Base-by-base conservation (phyloP, 164 flowering plant genomes). In the Echeveria elegans region DNA sequence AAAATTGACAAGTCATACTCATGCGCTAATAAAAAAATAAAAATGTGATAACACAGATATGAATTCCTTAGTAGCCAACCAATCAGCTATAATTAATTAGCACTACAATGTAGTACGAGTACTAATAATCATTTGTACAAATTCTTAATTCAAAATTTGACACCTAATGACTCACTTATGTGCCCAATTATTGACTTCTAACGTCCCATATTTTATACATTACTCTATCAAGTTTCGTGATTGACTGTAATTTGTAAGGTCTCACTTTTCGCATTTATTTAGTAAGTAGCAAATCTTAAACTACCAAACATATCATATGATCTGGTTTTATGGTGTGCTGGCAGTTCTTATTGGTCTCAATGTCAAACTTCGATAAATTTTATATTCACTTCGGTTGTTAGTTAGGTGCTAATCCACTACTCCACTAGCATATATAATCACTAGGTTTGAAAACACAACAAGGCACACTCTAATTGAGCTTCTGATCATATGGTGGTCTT, bases 351-450 rank as follows among this genome's bases (percentile, higher is more conserved):
- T 29, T 56, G 61, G 61, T 56, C 61, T 56, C 61, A 2, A n/a
- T 10, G 61, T 56, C 61, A 56, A 28, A 32, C 61, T 56, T 56
- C 32, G 15, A 15, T 26, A 26, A 15, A 26, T 56, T 56, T 28
- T 56, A 26, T 56, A 56, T 4, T 28, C 32, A 56, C 32, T 56
- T 56, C 28, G 61, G 61, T 28, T 26, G 61, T 56, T 56, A 56
- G 28, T 56, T 56, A 56, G 61, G 61, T 56, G 28, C 28, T 56
- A 28, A 56, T 56, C 61, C 61, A 56, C n/a, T n/a, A n/a, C n/a
- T n/a, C n/a, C 61, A 56, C n/a, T 26, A 29, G 19, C 21, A 28
- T 18, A 24, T n/a, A 6, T 53, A 48, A 48, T 19, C 24, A 48
- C 8, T 48, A 48, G 53, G 23, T n/a, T n/a, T n/a, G n/a, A n/a